phyloP scores from a whole-genome alignment of 2,329 filamentous ascomycete genomes.

The Monosporascus sp. region DNA sequence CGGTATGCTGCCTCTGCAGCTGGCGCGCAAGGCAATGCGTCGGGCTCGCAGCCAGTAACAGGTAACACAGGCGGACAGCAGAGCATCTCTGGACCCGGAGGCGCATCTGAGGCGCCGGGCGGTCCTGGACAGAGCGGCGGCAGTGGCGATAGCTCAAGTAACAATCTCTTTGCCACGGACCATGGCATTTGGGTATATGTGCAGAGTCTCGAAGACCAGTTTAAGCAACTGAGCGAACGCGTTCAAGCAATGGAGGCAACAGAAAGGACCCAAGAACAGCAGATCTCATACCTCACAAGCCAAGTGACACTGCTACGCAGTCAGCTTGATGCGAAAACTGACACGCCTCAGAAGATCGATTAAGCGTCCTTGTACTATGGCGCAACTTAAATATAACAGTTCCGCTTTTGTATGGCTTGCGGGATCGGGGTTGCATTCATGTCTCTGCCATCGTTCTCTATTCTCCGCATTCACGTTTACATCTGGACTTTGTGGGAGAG shows the following conservation, averaged over 20 bases:
- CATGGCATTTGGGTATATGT: conserved; percentile 68
- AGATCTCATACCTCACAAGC: conserved; percentile 30
- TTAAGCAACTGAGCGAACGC: conserved; percentile 42
- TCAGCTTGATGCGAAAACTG: conserved; percentile 24
- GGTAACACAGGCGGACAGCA: conserved; percentile 17
- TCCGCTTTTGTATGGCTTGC: not conserved
- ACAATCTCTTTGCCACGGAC: conserved; percentile 57
- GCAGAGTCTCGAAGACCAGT: conserved; percentile 59
- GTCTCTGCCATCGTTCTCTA: conserved; percentile 1
- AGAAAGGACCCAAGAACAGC: conserved; percentile 32
- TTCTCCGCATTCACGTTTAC: not conserved
- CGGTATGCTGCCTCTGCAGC: conserved; percentile 23
- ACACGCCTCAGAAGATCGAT: conserved; percentile 15
- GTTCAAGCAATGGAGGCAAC: conserved; percentile 36
- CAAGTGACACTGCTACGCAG: conserved; percentile 29
- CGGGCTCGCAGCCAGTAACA: conserved; percentile 17
- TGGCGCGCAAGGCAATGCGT: conserved; percentile 10
- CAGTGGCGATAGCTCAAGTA: conserved; percentile 57
- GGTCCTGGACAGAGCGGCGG: conserved; percentile 47
- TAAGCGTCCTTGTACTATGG: conserved; percentile 1
- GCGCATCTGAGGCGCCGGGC: conserved; percentile 38
- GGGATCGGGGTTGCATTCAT: not conserved
- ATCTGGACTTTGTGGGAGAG: not conserved
- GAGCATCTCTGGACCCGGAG: conserved; percentile 9
- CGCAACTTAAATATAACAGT: too few relatives aligned